phyloP scores from a whole-genome alignment of 148 eudicot species.

The Pharnaceum exiguum region DNA sequence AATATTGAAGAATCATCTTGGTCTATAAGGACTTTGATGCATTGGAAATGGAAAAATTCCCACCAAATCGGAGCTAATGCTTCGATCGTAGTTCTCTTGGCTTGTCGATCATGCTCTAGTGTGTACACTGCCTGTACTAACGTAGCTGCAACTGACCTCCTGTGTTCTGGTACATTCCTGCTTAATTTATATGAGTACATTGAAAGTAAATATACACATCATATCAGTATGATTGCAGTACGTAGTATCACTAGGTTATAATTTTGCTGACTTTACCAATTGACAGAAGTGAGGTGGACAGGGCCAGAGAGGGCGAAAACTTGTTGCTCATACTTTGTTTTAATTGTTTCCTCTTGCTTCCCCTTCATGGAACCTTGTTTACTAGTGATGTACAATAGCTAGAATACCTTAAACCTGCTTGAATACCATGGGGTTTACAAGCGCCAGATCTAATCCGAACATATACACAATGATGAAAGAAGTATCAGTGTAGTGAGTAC shows the following conservation, averaged over 20 bases:
- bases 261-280: constrained; percentile 32
- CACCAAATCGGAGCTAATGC: constrained; percentile 81
- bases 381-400: too few species aligned
- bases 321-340: too few species aligned
- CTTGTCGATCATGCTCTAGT: constrained; percentile 63
- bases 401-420: too few species aligned
- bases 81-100: constrained; percentile 34
- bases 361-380: too few species aligned
- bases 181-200: not conserved
- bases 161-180: constrained; percentile 43
- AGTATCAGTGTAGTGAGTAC: too few species aligned
- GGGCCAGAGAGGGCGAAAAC: constrained; percentile 44
- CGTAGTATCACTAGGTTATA: not conserved
- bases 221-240: too few species aligned
- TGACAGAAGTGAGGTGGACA: constrained; percentile 27
- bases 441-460: too few species aligned
- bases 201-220: not conserved
- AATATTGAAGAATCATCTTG: constrained; percentile 45
- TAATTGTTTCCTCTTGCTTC: too few species aligned
- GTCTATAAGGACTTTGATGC: constrained; percentile 36
- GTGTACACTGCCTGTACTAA: constrained; percentile 72
- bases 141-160: constrained; percentile 64
- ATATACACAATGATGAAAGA: too few species aligned
- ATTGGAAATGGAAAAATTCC: constrained; percentile 52
- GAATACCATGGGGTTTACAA: too few species aligned